Base-by-base conservation (phyloP, 163 green algal species). In the Coccomyxa subellipsoidea region DNA sequence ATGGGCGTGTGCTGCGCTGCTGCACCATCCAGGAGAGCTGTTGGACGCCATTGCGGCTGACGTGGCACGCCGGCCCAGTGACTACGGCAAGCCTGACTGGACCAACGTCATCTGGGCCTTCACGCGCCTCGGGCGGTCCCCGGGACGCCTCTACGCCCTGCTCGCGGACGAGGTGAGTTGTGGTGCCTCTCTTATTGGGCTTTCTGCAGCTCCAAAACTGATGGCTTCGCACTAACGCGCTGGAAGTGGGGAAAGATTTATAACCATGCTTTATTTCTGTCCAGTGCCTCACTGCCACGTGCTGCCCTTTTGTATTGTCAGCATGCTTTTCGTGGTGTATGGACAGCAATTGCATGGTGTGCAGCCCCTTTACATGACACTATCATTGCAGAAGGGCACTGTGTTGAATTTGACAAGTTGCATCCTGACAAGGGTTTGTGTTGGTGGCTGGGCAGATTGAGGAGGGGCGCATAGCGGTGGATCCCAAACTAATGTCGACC, bases 21-120 rank as follows among this genome's bases (percentile, higher is more conserved):
- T 31, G 71, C 71, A 78, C 71, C 71, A 78, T 31, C 71, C 71
- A 10, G 71, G 71, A 18, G 34, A 39, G 34, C 71, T 78, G 71
- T 12, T 40, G 34, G 34, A 78, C 10, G 7, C 31, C 34, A 40
- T 78, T 12, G 21, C 25, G 31, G 71, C 71, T 23, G 71, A 78
- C 71, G 47, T 54, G n/a, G 71, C 29, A 31, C 31, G 6, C 27
- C 71, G 71, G 71, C 71, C 71, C 9, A 31, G 21, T 18, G 71
- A 39, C 31, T 78, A 78, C 7, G 71, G 12, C 9, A 31, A 40
- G 3, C 31, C 18, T 31, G 71, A 78, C 71, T 78, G 71, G 71
- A 40, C 35, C 27, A 29, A 29, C 15, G 27, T 78, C 71, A 29
- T 78, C 27, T 78, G 71, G 71, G 71, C 71, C 31, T 34, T 78